Conservation (phyloP, 169 alveolate genomes). For the Amoebophrya sp. region DNA sequence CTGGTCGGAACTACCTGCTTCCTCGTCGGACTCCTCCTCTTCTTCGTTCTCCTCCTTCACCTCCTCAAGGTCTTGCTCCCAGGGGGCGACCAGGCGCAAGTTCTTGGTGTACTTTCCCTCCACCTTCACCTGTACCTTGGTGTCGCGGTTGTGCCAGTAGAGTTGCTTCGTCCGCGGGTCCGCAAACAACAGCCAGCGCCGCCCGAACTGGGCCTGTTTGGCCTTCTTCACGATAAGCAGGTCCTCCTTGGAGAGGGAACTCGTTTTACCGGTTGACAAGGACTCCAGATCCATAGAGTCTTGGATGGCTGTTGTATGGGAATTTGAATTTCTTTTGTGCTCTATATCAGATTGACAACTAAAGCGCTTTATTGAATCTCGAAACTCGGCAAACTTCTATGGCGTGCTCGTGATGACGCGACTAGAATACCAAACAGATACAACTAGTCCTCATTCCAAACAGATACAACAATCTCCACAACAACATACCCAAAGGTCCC, state of each 20-base stretch:
- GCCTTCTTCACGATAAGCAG: background rate
- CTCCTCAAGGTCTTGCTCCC: background rate
- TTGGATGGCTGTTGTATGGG: too few species aligned
- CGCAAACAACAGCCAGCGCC: background rate
- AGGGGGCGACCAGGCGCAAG: background rate
- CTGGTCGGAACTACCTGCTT: background rate
- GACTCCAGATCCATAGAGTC: too few species aligned
- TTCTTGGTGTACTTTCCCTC: background rate
- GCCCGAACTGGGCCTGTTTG: background rate
- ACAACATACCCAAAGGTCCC: too few species aligned
- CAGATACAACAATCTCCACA: too few species aligned
- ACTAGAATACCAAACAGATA: too few species aligned
- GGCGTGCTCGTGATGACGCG: too few species aligned
- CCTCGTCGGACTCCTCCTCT: background rate
- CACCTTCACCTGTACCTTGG: slow-evolving; percentile 9
- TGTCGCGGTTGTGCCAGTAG: slow-evolving; percentile 25
- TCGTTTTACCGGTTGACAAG: background rate
- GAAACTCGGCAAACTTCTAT: too few species aligned
- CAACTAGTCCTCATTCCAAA: too few species aligned
- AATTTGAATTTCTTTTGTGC: too few species aligned
- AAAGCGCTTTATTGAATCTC: too few species aligned
- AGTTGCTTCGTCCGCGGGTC: background rate
- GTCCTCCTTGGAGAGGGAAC: background rate
- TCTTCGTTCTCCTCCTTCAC: background rate
- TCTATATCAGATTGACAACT: too few species aligned